Conservation (phyloP, 306 rosid genomes). For the Amphicarpaea edgeworthii region DNA sequence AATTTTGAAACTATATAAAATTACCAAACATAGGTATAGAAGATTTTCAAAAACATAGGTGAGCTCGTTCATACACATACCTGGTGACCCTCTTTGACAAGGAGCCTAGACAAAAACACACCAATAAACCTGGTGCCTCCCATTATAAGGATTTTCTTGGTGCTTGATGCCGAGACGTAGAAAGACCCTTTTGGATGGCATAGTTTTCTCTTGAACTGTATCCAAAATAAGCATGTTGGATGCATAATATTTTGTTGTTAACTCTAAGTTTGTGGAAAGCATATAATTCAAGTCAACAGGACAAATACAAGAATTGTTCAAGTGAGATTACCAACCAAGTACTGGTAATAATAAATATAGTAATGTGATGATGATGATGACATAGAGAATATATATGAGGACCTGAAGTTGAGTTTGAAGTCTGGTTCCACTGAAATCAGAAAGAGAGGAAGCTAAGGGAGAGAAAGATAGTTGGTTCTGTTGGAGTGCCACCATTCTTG, state of each 20-base stretch:
- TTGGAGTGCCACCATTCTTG: conserved; percentile 69
- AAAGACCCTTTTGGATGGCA: conserved; percentile 71
- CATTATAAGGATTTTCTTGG: conserved; percentile 92
- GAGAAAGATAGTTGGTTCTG: conserved; percentile 72
- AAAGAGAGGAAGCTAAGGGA: conserved; percentile 85
- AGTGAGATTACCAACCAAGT: neutral
- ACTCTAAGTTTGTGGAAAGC: neutral
- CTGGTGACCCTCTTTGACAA: conserved; percentile 95
- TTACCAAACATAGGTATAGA: neutral
- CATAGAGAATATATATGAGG: conserved; percentile 7
- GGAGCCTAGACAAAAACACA: conserved; percentile 89
- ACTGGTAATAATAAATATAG: neutral
- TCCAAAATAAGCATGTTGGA: conserved; percentile 9
- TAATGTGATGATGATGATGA: neutral
- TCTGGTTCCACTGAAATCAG: conserved; percentile 83
- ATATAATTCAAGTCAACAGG: neutral
- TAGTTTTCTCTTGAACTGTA: conserved; percentile 69
- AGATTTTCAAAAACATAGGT: no score
- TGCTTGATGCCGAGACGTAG: conserved; percentile 71
- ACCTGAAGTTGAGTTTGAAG: conserved; percentile 84
- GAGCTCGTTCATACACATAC: no score
- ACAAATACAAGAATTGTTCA: neutral
- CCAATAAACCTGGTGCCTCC: conserved; percentile 98
- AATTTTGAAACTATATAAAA: conserved; percentile 14
- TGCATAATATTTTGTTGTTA: neutral